phyloP scores from a whole-genome alignment of 116 monocot genomes.

The Cymodocea nodosa region DNA sequence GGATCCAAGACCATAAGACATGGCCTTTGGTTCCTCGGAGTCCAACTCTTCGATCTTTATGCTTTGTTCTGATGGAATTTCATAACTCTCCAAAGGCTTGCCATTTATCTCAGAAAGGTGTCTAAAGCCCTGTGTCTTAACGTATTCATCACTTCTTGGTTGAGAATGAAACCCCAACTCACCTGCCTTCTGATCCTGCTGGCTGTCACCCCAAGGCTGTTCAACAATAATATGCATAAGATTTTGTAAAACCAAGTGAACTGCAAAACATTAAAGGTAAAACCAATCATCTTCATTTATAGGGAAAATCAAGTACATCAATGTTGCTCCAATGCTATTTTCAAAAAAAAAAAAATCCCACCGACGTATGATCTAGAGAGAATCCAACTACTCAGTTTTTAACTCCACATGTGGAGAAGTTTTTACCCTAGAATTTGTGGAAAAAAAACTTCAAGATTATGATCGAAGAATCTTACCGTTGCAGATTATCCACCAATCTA shows the following conservation, averaged over 20 bases:
- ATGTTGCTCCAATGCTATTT: no score
- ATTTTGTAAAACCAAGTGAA: slow-evolving; percentile 1
- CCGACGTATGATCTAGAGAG: no score
- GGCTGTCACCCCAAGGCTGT: slow-evolving; percentile 18
- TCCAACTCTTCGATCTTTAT: slow-evolving; percentile 51
- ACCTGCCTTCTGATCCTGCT: slow-evolving; percentile 8
- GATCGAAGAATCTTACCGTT: no score
- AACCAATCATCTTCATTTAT: neutral
- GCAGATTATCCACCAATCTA: no score
- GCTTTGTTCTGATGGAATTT: slow-evolving; percentile 34
- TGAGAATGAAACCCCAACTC: slow-evolving; percentile 3
- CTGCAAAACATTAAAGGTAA: neutral
- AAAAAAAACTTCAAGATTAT: no score
- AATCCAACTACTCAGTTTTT: no score
- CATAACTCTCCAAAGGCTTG: slow-evolving; percentile 6
- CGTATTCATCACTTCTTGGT: neutral
- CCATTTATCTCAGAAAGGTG: slow-evolving; percentile 15
- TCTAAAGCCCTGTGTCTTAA: slow-evolving; percentile 3
- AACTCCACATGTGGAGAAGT: no score
- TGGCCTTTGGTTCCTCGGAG: slow-evolving; percentile 18
- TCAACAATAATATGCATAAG: neutral
- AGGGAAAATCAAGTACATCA: neutral
- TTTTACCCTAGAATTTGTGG: no score
- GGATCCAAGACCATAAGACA: slow-evolving; percentile 13
- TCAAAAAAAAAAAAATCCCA: no score